Evolutionary conservation across 306 rosid genomes (phyloP).

Genomic region (Pueraria montana): DNA sequence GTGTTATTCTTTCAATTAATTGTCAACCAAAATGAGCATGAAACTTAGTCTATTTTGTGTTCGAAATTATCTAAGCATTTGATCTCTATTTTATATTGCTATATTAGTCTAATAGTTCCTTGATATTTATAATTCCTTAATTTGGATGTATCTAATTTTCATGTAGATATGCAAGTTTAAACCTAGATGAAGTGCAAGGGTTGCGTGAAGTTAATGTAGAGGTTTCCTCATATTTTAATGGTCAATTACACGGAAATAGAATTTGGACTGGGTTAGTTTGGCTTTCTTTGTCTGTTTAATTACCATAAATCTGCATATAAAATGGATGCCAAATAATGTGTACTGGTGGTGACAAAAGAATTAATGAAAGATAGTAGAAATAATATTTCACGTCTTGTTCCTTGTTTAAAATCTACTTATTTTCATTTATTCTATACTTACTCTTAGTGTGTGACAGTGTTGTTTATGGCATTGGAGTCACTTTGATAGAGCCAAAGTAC

Average conservation of each 20-base stretch:
- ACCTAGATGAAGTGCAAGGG: slow-evolving; percentile 80
- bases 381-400: slow-evolving; percentile 31
- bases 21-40: slow-evolving; percentile 8
- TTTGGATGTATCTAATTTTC: slow-evolving; percentile 45
- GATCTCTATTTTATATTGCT: slow-evolving; percentile 5
- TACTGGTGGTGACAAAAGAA: slow-evolving; percentile 10
- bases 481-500: slow-evolving; percentile 78
- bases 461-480: slow-evolving; percentile 84
- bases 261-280: slow-evolving; percentile 87
- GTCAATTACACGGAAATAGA: slow-evolving; percentile 83
- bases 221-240: slow-evolving; percentile 80
- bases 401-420: slow-evolving; percentile 44
- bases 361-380: slow-evolving; percentile 28
- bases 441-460: slow-evolving; percentile 64
- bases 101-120: not conserved
- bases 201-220: slow-evolving; percentile 67
- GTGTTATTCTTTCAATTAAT: slow-evolving; percentile 29
- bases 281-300: slow-evolving; percentile 24
- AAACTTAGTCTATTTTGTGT: slow-evolving; percentile 38
- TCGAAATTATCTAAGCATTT: slow-evolving; percentile 3
- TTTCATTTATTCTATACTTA: slow-evolving; percentile 51
- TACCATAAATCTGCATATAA: slow-evolving; percentile 9
- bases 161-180: slow-evolving; percentile 69
- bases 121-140: slow-evolving; percentile 43
- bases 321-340: slow-evolving; percentile 31